phyloP scores from a whole-genome alignment of 805 yeast species.

The Millerago galiae region DNA sequence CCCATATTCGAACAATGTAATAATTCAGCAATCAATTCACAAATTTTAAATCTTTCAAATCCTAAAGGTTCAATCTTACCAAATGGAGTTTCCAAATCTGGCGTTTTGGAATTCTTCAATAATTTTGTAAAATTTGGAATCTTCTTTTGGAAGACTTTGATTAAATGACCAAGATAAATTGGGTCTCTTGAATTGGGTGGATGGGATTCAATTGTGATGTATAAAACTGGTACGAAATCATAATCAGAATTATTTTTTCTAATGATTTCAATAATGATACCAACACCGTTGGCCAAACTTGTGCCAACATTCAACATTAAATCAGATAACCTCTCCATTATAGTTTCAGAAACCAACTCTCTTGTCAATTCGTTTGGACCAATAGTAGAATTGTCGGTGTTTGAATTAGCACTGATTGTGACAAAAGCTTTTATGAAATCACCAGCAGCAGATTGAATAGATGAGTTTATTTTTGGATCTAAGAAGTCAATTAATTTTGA shows the following conservation, averaged over 20 bases:
- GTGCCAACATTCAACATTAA: conserved; percentile 81
- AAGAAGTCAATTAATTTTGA: conserved; percentile 66
- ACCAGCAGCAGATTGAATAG: conserved; percentile 88
- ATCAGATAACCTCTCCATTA: conserved; percentile 59
- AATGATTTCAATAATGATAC: conserved; percentile 88
- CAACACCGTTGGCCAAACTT: conserved; percentile 90
- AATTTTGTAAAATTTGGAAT: conserved; percentile 65
- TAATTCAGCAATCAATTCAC: conserved; percentile 90
- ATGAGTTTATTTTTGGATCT: conserved; percentile 59
- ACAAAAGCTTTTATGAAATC: conserved; percentile 93
- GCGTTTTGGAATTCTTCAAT: conserved; percentile 36
- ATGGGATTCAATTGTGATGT: conserved; percentile 76
- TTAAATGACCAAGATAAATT: conserved; percentile 81
- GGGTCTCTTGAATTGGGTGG: conserved; percentile 95
- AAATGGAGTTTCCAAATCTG: conserved; percentile 51
- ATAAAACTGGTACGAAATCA: conserved; percentile 80
- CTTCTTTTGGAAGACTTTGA: conserved; percentile 67
- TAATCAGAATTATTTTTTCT: conserved; percentile 95
- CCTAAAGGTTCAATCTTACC: conserved; percentile 74
- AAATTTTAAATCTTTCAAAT: conserved; percentile 81
- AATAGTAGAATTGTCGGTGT: conserved; percentile 81
- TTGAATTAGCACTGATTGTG: conserved; percentile 88
- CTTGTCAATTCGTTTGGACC: conserved; percentile 95
- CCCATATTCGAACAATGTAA: conserved; percentile 98
- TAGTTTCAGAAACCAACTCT: conserved; percentile 73